Evolutionary conservation across 2,329 filamentous ascomycete genomes (phyloP).

Genomic region (Penicillium sp.): DNA sequence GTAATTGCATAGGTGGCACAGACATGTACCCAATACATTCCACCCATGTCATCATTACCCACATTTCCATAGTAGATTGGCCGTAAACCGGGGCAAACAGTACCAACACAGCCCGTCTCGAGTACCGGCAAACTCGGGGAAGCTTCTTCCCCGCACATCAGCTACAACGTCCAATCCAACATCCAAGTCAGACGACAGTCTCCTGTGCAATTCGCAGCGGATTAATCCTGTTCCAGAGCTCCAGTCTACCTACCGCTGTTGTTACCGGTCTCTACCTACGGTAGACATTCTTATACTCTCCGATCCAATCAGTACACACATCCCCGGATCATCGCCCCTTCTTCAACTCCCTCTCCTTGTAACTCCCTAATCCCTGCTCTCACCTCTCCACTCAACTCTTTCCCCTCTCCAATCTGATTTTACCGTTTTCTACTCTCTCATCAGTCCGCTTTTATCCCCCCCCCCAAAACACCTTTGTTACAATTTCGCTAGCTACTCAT

Average conservation of each 20-base stretch:
- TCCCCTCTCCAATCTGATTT: slow-evolving; percentile 6
- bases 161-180: neutral
- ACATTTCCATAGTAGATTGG: neutral
- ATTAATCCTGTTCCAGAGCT: neutral
- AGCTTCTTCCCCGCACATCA: slow-evolving; percentile 18
- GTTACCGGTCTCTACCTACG: neutral
- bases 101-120: slow-evolving; percentile 3
- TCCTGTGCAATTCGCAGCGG: neutral
- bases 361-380: slow-evolving; percentile 1
- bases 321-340: slow-evolving; percentile 12
- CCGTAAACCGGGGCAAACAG: neutral
- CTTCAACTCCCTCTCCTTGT: slow-evolving; percentile 4
- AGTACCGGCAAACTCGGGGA: slow-evolving; percentile 4
- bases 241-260: neutral
- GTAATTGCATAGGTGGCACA: neutral
- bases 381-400: slow-evolving; percentile 1
- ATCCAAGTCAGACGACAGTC: slow-evolving; percentile 3
- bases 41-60: slow-evolving; percentile 15
- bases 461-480: slow-evolving; percentile 5
- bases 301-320: slow-evolving; percentile 3
- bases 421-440: neutral
- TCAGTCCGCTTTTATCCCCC: slow-evolving; percentile 5
- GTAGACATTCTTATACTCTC: slow-evolving; percentile 1
- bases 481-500: slow-evolving; percentile 9
- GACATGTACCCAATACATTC: slow-evolving; percentile 6